Evolutionary conservation across 2,329 filamentous ascomycete genomes (phyloP).

Genomic region (Aspergillus costaricaensis): DNA sequence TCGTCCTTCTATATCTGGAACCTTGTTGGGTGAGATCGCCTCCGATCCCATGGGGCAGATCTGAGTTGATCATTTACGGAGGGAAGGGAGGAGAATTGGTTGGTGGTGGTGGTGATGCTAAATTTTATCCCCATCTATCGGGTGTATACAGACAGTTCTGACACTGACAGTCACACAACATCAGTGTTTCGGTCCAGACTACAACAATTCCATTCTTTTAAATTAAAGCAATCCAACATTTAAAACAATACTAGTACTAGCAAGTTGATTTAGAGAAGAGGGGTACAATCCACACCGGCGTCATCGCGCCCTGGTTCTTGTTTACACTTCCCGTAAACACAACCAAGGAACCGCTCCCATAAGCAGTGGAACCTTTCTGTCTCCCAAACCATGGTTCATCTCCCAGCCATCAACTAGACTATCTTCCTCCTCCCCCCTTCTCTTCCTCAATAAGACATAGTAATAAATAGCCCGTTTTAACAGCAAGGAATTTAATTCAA

Average conservation of each 20-base stretch:
- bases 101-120: neutral
- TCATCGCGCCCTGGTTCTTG: neutral
- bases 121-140: neutral
- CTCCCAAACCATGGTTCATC: conserved; percentile 7
- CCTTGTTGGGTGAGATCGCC: neutral
- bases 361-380: neutral
- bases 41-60: conserved; percentile 10
- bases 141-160: neutral
- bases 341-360: conserved; percentile 1
- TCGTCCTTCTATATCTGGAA: neutral
- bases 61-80: neutral
- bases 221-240: neutral
- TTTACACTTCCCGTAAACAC: conserved; percentile 6
- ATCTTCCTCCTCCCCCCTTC: too few relatives aligned
- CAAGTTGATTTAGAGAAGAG: neutral
- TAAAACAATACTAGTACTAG: neutral
- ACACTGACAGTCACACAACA: neutral
- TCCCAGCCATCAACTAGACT: neutral
- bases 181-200: neutral
- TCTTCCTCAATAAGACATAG: too few relatives aligned
- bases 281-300: neutral
- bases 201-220: neutral
- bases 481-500: neutral
- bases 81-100: neutral
- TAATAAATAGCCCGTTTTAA: neutral